Conservation (phyloP, 2,329 filamentous ascomycete species). For the Pseudodiploospora longispora region DNA sequence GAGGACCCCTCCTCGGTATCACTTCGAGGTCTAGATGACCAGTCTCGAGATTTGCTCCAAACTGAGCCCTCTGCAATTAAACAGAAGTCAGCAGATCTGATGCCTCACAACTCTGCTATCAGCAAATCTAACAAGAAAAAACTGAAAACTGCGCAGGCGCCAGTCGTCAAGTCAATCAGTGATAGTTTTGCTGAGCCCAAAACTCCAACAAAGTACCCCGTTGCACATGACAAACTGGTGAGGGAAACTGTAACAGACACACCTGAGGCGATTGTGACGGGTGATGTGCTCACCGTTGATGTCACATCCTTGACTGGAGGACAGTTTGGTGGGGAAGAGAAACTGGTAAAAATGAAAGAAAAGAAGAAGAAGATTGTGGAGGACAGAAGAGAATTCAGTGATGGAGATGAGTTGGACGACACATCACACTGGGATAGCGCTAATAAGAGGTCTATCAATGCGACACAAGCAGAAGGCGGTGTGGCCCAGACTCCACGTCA, state of each 20-base stretch:
- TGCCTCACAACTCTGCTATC: not conserved
- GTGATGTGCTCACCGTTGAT: slow-evolving; percentile 16
- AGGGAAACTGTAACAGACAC: no score
- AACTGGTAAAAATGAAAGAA: slow-evolving; percentile 4
- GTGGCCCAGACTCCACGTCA: slow-evolving; percentile 17
- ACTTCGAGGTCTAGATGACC: no score
- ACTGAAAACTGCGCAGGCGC: no score
- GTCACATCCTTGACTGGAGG: slow-evolving; percentile 25
- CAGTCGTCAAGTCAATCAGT: no score
- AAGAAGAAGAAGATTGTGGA: slow-evolving; percentile 25
- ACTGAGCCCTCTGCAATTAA: not conserved
- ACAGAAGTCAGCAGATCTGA: not conserved
- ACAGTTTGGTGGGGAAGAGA: slow-evolving; percentile 23
- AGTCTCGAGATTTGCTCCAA: no score
- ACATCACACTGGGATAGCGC: slow-evolving; percentile 35
- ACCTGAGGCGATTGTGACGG: slow-evolving; percentile 13
- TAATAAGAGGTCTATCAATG: slow-evolving; percentile 27
- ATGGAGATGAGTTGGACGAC: slow-evolving; percentile 39
- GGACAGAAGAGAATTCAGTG: slow-evolving; percentile 29
- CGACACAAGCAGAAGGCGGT: slow-evolving; percentile 14
- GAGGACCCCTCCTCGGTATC: no score
- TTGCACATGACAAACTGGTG: no score
- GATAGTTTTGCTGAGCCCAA: no score
- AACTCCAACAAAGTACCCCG: no score
- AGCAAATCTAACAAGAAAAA: not conserved